Conservation (phyloP, 208 protist species). For the Acanthamoeba divionensis region DNA sequence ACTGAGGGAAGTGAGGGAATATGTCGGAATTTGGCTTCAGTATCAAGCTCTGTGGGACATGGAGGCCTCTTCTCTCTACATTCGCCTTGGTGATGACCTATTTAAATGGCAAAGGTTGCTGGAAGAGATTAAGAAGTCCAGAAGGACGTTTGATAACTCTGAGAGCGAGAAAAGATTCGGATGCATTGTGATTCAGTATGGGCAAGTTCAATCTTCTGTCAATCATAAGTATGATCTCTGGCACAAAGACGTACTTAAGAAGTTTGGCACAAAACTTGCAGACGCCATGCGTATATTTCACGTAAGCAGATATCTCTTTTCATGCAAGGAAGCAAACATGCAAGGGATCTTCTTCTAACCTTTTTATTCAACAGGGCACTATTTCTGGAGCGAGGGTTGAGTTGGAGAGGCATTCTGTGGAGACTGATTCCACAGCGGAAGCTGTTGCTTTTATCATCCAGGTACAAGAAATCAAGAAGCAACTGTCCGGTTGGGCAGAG, state of each 20-base stretch:
- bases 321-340: neutral
- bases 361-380: neutral
- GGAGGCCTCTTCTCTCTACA: slow-evolving; percentile 70
- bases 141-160: slow-evolving; percentile 79
- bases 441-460: slow-evolving; percentile 88
- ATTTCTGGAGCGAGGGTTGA: slow-evolving; percentile 63
- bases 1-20: slow-evolving; percentile 69
- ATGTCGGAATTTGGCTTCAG: slow-evolving; percentile 82
- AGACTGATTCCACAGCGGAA: slow-evolving; percentile 84
- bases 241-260: slow-evolving; percentile 82
- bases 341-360: slow-evolving; percentile 3
- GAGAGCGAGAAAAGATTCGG: slow-evolving; percentile 79
- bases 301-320: neutral
- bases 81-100: slow-evolving; percentile 77
- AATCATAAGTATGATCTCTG: slow-evolving; percentile 87
- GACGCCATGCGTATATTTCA: slow-evolving; percentile 64
- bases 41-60: slow-evolving; percentile 90
- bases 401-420: slow-evolving; percentile 76
- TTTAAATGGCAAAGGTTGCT: slow-evolving; percentile 76
- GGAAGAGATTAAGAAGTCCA: slow-evolving; percentile 74
- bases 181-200: slow-evolving; percentile 78
- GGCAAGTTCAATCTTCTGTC: slow-evolving; percentile 81
- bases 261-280: slow-evolving; percentile 69
- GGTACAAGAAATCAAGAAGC: slow-evolving; percentile 78
- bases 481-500: slow-evolving; percentile 48